Conservation (phyloP, 2,329 filamentous ascomycete species). For the Calycina marina region DNA sequence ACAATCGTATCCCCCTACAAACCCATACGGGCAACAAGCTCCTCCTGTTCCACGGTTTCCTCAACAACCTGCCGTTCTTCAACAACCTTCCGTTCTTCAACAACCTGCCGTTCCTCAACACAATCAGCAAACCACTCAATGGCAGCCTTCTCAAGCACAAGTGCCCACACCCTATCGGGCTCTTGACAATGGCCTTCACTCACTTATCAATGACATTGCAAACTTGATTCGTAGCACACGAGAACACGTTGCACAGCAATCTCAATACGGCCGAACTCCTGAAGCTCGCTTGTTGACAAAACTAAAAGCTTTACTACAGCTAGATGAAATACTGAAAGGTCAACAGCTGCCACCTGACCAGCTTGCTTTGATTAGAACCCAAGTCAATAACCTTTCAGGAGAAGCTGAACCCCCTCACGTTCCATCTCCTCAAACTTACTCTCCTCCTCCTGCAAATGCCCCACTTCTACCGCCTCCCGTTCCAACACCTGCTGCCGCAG, state of each 20-base stretch:
- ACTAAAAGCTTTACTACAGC: constrained; percentile 70
- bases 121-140: constrained; percentile 16
- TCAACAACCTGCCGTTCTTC: no score
- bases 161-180: constrained; percentile 18
- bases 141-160: no score
- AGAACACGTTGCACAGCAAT: constrained; percentile 58
- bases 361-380: constrained; percentile 69
- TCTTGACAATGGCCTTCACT: constrained; percentile 47
- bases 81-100: no score
- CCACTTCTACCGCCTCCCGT: constrained; percentile 15
- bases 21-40: background rate
- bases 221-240: constrained; percentile 60
- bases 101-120: background rate
- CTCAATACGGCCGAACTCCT: no score
- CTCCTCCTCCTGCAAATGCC: constrained; percentile 13
- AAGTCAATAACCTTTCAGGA: constrained; percentile 56
- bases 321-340: constrained; percentile 66
- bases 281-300: constrained; percentile 64
- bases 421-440: constrained; percentile 22
- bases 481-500: constrained; percentile 17
- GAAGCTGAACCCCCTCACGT: constrained; percentile 21
- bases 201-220: constrained; percentile 71
- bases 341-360: constrained; percentile 69
- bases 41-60: constrained; percentile 7
- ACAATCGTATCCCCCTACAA: background rate